A percentile compares a stretch with the other conserved stretches of the same genome.
Conservation (phyloP, 1,139 yeast species). For the Candida buenavistaensis region DNA sequence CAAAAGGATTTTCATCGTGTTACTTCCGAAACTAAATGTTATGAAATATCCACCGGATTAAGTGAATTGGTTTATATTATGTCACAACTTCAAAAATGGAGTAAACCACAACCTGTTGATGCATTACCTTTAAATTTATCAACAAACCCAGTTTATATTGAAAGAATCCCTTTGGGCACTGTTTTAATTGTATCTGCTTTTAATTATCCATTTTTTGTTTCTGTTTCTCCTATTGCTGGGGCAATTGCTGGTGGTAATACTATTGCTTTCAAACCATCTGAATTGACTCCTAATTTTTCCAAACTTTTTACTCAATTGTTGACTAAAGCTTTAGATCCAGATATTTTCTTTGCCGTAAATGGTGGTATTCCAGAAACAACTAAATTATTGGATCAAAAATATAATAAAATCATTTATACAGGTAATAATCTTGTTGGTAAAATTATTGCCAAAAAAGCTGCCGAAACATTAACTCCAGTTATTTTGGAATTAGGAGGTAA, state of each 20-base stretch:
- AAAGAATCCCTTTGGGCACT: conserved; percentile 72
- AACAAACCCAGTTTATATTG: conserved; percentile 51
- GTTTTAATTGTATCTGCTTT: conserved; percentile 79
- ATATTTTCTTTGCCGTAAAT: conserved; percentile 59
- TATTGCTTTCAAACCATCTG: conserved; percentile 79
- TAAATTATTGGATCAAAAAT: conserved; percentile 59
- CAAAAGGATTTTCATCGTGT: conserved; percentile 66
- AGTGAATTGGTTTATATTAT: conserved; percentile 62
- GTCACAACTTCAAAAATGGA: conserved; percentile 60
- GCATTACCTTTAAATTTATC: conserved; percentile 47
- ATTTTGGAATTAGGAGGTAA: conserved; percentile 89
- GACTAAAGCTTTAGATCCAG: conserved; percentile 52
- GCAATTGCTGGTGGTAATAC: conserved; percentile 91
- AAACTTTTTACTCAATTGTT: conserved; percentile 55
- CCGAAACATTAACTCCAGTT: conserved; percentile 76
- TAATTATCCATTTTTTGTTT: conserved; percentile 75
- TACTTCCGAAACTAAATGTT: conserved; percentile 54
- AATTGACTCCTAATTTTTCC: conserved; percentile 65
- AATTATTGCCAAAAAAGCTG: conserved; percentile 77
- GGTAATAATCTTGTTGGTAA: conserved; percentile 78
- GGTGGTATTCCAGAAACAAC: conserved; percentile 77
- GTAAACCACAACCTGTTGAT: conserved; percentile 49
- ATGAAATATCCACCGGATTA: conserved; percentile 51
- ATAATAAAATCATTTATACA: conserved; percentile 83
- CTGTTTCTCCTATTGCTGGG: conserved; percentile 67